Evolutionary conservation across 306 rosid genomes (phyloP).

Genomic region (Begonia masoniana): DNA sequence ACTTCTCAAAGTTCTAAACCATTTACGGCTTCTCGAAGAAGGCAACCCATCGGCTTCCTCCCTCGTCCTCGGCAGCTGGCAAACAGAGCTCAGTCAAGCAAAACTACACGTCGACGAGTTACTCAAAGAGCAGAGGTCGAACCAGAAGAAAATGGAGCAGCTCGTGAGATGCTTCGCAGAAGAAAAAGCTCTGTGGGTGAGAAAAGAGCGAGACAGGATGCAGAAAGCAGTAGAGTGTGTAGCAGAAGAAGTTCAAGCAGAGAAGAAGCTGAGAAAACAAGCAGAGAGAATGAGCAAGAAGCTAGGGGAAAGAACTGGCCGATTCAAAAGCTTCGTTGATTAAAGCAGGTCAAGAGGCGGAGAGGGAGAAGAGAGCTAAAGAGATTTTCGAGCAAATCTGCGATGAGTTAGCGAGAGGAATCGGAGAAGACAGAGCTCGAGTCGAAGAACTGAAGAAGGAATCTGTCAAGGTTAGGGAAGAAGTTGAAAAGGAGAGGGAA

Average conservation of each 20-base stretch:
- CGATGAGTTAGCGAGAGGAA: constrained; percentile 64
- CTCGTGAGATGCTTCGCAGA: constrained; percentile 49
- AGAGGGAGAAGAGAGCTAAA: constrained; percentile 75
- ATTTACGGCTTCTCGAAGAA: constrained; percentile 38
- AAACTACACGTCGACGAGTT: constrained; percentile 44
- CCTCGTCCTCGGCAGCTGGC: constrained; percentile 44
- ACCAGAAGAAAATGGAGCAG: constrained; percentile 33
- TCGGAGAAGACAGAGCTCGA: constrained; percentile 73
- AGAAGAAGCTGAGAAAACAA: constrained; percentile 73
- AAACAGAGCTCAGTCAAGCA: constrained; percentile 53
- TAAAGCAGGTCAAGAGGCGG: constrained; percentile 43
- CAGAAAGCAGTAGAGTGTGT: constrained; percentile 30
- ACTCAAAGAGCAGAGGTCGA: constrained; percentile 34
- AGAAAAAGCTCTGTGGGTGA: constrained; percentile 65
- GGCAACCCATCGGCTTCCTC: constrained; percentile 37
- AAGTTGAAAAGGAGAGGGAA: constrained; percentile 81
- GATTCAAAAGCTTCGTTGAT: constrained; percentile 36
- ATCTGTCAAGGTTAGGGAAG: constrained; percentile 60
- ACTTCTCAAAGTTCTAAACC: constrained; percentile 59
- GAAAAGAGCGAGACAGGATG: constrained; percentile 54
- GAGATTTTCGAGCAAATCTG: constrained; percentile 75
- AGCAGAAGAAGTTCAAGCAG: constrained; percentile 61
- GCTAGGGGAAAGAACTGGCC: constrained; percentile 69
- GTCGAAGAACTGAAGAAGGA: constrained; percentile 72
- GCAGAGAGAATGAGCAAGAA: constrained; percentile 66